Base-by-base conservation (phyloP, 306 rosid species). In the Citrullus amarus region DNA sequence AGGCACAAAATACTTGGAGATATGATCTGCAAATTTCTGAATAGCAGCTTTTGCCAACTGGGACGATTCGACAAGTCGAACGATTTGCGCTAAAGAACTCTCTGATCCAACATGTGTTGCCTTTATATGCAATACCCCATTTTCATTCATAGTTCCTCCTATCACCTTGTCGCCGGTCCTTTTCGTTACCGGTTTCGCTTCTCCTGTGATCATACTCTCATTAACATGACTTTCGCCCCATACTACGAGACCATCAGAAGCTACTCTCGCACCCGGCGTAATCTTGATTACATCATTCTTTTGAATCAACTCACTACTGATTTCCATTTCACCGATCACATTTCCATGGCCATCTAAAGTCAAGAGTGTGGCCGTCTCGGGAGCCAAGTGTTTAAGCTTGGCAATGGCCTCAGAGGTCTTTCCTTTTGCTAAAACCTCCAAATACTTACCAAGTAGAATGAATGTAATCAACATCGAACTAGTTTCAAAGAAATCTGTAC, bases 1-100 rank as follows among this genome's bases (percentile, higher is more conserved):
- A 32, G 98, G 98, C 80, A 93, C 98, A 78, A 93, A 91, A 81
- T 88, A 93, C 66, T 88, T 91, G 55, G 96, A 93, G 80, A 93
- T 91, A 38, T 76, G 86, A 70, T 93, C 98, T 0, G 98, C 98
- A 70, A 88, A 78, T 79, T 91, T 93, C 80, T 93, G 98, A 0
- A 93, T 92, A 4, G 98, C 96, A 84, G 98, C 98, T 80, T 93
- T 93, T 38, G 93, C 98, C 98, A 93, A 87, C 69, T 93, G 98
- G 2, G 96, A 96, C 43, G 98, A 86, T 77, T 93, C 96, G 44
- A 93, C 98, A 44, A 93, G 98, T 62, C 93, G 78, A 76, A 93
- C 95, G 79, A 93, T 93, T 85, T 93, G 98, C 0, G 92, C 88
- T 32, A 93, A 91, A 2, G 96, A 91, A 84, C 88, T 91, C 76